Evolutionary conservation across 495 filamentous ascomycete genomes (phyloP), one percentile per base, ranked within the genome.

Genomic region (Apiosordaria backusii): DNA sequence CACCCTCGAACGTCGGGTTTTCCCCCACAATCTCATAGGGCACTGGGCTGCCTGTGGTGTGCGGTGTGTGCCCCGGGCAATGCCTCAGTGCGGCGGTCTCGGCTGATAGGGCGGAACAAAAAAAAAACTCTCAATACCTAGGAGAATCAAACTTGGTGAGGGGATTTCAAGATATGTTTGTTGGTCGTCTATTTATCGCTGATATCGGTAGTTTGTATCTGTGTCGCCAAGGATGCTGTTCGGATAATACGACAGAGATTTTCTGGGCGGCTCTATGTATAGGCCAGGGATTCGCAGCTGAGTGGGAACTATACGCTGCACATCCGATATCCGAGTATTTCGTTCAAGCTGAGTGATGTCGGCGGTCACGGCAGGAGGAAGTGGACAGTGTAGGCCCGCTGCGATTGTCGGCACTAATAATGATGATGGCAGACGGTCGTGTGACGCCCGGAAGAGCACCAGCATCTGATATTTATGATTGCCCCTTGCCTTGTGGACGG

Each of bases 1-100:
- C 70, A 55, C n/a, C 35, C 62, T 53, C 59, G 61, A 45, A 45
- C 29, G 61, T 29, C 52, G n/a, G n/a, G 52, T 19, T 55, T 55
- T 55, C 18, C 52, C 52, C 52, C 52, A 55, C 52, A 55, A 23
- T 21, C 52, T 55, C n/a, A 26, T 6, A 26, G 58, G 24, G 18
- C 10, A 60, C 57, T 26, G 57, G 4, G 24, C 57, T 60, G 10
- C 25, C 21, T 60, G 57, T n/a, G 23, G 21, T 53, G 50, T 53
- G 16, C 16, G 50, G 50, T 53, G 16, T 53, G 15, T 53, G 15
- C 16, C n/a, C n/a, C n/a, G n/a, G n/a, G n/a, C n/a, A n/a, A n/a
- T n/a, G n/a, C n/a, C n/a, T n/a, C n/a, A n/a, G 50, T 21, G 50
- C 50, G 15, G 50, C 50, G 50, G 50, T 53, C 50, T 53, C 52